Evolutionary conservation across 2,329 filamentous ascomycete species (phyloP).

Genomic region (Fusarium kyushuense): DNA sequence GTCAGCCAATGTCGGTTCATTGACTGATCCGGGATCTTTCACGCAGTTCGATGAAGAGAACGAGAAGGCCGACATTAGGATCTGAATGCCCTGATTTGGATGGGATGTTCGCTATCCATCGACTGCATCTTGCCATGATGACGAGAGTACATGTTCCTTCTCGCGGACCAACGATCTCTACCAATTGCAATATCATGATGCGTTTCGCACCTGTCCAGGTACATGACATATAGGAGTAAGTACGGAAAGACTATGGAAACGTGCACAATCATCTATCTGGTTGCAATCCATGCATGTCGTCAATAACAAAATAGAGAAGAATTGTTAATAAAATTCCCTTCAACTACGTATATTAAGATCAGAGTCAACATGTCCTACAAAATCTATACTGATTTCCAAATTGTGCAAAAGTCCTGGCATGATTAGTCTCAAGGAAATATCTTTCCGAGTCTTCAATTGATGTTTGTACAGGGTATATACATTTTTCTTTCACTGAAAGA

Average conservation of each 20-base stretch:
- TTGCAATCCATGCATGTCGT: slow-evolving; percentile 18
- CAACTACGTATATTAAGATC: not conserved
- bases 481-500: not conserved
- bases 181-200: not conserved
- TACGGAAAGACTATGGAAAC: slow-evolving; percentile 2
- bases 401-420: not conserved
- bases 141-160: slow-evolving; percentile 1
- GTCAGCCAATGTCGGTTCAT: slow-evolving; percentile 31
- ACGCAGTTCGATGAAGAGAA: slow-evolving; percentile 35
- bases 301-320: not conserved
- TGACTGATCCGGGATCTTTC: slow-evolving; percentile 35
- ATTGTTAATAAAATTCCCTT: not conserved
- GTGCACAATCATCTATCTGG: slow-evolving; percentile 20
- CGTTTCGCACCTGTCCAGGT: slow-evolving; percentile 1
- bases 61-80: slow-evolving; percentile 29
- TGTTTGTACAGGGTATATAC: not conserved
- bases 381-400: not conserved
- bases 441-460: not conserved
- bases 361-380: not conserved
- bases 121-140: slow-evolving; percentile 10
- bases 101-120: slow-evolving; percentile 11
- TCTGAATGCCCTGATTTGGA: slow-evolving; percentile 31
- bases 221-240: slow-evolving; percentile 4
- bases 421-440: not conserved
- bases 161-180: not conserved